Base-by-base conservation (phyloP, 164 flowering plant species). In the Euptelea pleiosperma region DNA sequence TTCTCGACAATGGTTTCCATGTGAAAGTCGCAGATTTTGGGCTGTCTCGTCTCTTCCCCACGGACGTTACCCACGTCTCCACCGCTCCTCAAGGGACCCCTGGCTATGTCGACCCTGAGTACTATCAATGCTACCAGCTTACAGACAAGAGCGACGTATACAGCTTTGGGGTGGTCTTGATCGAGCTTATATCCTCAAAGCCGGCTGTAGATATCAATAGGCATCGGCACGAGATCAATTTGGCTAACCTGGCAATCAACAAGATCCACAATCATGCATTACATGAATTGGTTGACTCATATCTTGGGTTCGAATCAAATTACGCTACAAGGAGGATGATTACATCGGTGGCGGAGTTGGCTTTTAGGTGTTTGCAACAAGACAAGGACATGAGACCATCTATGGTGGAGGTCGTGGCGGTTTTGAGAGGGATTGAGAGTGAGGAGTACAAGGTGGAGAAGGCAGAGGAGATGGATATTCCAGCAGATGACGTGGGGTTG, bases 11-110 rank as follows among this genome's bases (percentile, higher is more conserved):
- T n/a, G n/a, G n/a, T n/a, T n/a, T n/a, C n/a, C n/a, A n/a, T n/a
- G n/a, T n/a, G n/a, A n/a, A n/a, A n/a, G n/a, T n/a, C 48, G 87
- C 90, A 8, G 90, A 84, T 67, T 84, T 84, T 44, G 90, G 90
- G 9, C 69, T 84, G 0, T 84, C 90, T 0, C 77, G 90, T 8
- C 76, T 82, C 16, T 79, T 84, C 57, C 90, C 90, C 9, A 49
- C 28, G 0, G 65, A 82, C 47, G 79, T 65, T 39, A 75, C 85
- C 4, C 90, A 84, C 42, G 71, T 84, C 36, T 80, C 90, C 0
- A 82, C 90, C 2, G 80, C 79, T 35, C 90, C 90, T 5, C 87
- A 78, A 34, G n/a, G n/a, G n/a, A n/a, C n/a, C n/a, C n/a, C n/a
- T n/a, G n/a, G n/a, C n/a, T n/a, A n/a, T n/a, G n/a, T 84, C 6